Conservation (phyloP, 2,329 filamentous ascomycete genomes). For the Immersiporthe knoxdaviesiana region DNA sequence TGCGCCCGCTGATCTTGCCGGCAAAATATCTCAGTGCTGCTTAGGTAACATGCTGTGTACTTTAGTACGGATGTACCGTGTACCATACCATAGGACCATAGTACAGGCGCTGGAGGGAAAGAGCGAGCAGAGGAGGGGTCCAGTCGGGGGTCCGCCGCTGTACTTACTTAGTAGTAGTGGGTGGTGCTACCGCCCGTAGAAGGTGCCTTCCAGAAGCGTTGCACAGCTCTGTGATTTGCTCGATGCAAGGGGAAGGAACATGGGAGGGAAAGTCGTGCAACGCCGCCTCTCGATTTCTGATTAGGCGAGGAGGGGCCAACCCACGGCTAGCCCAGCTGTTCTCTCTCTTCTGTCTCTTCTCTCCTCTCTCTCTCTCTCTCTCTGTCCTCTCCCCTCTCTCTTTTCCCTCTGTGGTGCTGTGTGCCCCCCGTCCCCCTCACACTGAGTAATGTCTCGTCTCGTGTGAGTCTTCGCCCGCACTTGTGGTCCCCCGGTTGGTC, state of each 20-base stretch:
- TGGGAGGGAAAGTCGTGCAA: conserved; percentile 6
- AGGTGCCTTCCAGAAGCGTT: conserved; percentile 24
- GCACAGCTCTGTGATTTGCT: conserved; percentile 6
- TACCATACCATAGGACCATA: too few relatives aligned
- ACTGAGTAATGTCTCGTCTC: conserved; percentile 6
- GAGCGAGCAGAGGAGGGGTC: too few relatives aligned
- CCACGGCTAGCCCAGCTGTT: neutral
- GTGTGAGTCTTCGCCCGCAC: neutral
- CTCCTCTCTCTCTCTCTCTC: neutral
- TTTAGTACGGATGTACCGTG: too few relatives aligned
- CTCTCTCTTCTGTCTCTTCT: neutral
- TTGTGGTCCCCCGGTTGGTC: neutral
- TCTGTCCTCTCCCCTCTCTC: neutral
- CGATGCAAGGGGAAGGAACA: neutral
- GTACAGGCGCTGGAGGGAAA: too few relatives aligned
- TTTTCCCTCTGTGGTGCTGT: neutral
- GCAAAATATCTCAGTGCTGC: neutral
- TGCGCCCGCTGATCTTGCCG: neutral
- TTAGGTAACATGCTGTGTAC: too few relatives aligned
- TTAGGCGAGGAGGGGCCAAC: too few relatives aligned
- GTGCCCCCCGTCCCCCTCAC: neutral
- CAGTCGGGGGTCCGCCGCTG: too few relatives aligned
- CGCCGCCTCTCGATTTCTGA: too few relatives aligned
- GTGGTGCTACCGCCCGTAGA: conserved; percentile 9
- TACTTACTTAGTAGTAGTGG: too few relatives aligned